A percentile compares a stretch with the other conserved stretches of the same genome.
Evolutionary conservation across 2,329 filamentous ascomycete species (phyloP).

Genomic region (Ophiocordyceps camponoti-floridani): DNA sequence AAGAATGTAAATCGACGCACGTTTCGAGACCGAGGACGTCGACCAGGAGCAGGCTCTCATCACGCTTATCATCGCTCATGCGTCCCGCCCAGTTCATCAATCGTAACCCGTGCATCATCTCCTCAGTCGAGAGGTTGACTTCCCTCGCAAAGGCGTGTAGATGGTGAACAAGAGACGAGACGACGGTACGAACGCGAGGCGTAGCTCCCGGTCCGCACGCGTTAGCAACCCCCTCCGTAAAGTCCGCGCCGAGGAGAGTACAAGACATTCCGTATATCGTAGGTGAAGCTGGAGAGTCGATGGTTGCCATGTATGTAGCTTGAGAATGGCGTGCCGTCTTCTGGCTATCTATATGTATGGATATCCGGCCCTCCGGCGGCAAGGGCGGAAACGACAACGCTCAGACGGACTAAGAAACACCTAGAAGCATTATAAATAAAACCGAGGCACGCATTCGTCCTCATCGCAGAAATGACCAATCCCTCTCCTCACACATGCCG

Average conservation of each 20-base stretch:
- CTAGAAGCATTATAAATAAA: too few relatives aligned
- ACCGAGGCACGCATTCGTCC: too few relatives aligned
- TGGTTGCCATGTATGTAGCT: too few relatives aligned
- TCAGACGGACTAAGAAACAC: too few relatives aligned
- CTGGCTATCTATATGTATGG: too few relatives aligned
- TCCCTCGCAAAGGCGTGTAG: constrained; percentile 71
- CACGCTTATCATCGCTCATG: constrained; percentile 49
- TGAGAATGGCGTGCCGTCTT: too few relatives aligned
- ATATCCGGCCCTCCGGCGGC: too few relatives aligned
- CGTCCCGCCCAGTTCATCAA: constrained; percentile 44
- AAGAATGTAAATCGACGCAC: constrained; percentile 13
- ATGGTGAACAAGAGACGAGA: constrained; percentile 51
- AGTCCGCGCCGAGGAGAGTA: constrained; percentile 22
- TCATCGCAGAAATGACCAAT: too few relatives aligned
- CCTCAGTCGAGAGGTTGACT: constrained; percentile 60
- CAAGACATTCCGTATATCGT: neutral
- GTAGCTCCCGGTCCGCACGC: constrained; percentile 55
- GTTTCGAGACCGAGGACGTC: constrained; percentile 62
- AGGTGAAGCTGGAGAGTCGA: too few relatives aligned
- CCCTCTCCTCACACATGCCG: too few relatives aligned
- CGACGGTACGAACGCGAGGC: constrained; percentile 49
- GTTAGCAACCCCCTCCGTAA: constrained; percentile 57
- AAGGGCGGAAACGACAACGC: too few relatives aligned
- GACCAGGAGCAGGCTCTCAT: constrained; percentile 56
- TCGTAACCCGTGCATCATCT: constrained; percentile 56